Conservation (phyloP, 1,284 basidiomycete genomes). For the Trametes polyzona region DNA sequence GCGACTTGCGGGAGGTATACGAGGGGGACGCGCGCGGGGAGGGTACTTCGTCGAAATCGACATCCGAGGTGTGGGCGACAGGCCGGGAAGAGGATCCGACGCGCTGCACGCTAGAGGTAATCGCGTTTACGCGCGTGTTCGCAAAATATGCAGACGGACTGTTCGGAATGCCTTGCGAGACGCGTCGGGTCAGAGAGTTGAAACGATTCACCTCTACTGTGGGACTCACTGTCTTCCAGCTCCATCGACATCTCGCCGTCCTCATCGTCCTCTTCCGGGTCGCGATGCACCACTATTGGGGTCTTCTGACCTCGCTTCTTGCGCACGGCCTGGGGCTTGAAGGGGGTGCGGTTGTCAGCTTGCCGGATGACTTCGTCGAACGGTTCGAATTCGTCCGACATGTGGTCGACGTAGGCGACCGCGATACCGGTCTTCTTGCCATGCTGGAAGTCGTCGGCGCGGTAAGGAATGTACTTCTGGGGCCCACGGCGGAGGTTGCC, state of each 20-base stretch:
- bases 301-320: conserved; percentile 43
- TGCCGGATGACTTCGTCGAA: conserved; percentile 77
- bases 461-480: conserved; percentile 71
- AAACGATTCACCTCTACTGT: conserved; percentile 5
- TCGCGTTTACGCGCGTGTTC: conserved; percentile 49
- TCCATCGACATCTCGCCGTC: conserved; percentile 77
- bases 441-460: conserved; percentile 71
- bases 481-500: conserved; percentile 34
- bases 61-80: conserved; percentile 53
- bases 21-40: conserved; percentile 46
- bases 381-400: conserved; percentile 85
- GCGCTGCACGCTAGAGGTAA: conserved; percentile 50
- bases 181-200: conserved; percentile 6
- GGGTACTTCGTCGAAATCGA: conserved; percentile 71
- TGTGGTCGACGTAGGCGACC: conserved; percentile 67
- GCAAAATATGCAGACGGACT: conserved; percentile 61
- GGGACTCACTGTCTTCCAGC: conserved; percentile 58
- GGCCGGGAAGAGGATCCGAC: conserved; percentile 55
- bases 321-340: conserved; percentile 47
- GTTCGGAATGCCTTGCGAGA: conserved; percentile 33
- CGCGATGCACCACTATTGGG: conserved; percentile 24
- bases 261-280: conserved; percentile 49
- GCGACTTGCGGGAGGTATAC: conserved; percentile 41
- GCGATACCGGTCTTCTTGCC: conserved; percentile 78
- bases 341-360: conserved; percentile 66